A percentile compares a stretch with the other conserved stretches of the same genome.
phyloP scores from a whole-genome alignment of 345 rosid genomes.

The Populus pruinosa region DNA sequence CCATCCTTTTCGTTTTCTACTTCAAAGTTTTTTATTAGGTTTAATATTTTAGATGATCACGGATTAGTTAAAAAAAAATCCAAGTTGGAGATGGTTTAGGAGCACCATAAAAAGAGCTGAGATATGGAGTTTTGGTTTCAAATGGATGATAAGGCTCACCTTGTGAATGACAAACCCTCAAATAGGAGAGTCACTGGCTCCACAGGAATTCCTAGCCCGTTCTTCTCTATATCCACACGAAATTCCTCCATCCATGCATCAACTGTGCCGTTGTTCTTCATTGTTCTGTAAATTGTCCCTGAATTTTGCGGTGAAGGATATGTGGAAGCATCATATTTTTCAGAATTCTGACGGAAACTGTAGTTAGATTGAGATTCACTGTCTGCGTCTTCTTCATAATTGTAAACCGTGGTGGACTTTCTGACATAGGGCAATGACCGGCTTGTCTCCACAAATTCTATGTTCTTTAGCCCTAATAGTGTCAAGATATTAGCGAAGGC shows the following conservation, averaged over 20 bases:
- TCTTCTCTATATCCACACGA: conserved; percentile 13
- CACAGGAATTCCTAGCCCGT: conserved; percentile 24
- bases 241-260: conserved; percentile 17
- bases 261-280: neutral
- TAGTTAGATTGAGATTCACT: conserved; percentile 7
- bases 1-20: too few relatives aligned
- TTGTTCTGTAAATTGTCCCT: neutral
- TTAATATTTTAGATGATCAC: too few relatives aligned
- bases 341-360: conserved; percentile 1
- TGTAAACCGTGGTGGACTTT: conserved; percentile 6
- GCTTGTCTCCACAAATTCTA: conserved; percentile 22
- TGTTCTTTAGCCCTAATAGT: conserved; percentile 25
- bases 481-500: conserved; percentile 24
- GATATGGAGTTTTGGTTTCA: conserved; percentile 4
- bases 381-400: conserved; percentile 4
- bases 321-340: neutral
- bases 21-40: too few relatives aligned
- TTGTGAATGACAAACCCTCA: conserved; percentile 28
- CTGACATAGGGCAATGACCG: conserved; percentile 23
- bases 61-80: too few relatives aligned
- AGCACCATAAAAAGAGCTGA: neutral
- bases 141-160: conserved; percentile 15
- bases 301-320: conserved; percentile 4
- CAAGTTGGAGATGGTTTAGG: too few relatives aligned
- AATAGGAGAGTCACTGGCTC: conserved; percentile 28